phyloP scores from a whole-genome alignment of 169 alveolate genomes.

The Cryptosporidium tyzzeri region DNA sequence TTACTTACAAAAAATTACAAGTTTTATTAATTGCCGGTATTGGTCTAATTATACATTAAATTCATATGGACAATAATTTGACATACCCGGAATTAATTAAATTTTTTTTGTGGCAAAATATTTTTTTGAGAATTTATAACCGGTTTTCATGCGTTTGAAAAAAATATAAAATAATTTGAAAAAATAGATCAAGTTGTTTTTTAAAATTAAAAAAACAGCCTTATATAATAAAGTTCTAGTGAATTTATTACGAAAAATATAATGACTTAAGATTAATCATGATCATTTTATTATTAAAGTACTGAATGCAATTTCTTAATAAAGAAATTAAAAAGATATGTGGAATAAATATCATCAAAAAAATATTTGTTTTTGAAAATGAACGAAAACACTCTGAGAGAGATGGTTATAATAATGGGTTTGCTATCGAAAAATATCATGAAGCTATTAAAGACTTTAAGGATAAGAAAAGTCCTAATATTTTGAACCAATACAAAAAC shows the following conservation, averaged over 20 bases:
- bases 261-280: background rate
- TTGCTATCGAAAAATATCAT: background rate
- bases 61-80: background rate
- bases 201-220: background rate
- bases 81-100: too few species aligned
- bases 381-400: background rate
- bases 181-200: background rate
- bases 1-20: too few species aligned
- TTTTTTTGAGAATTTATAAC: background rate
- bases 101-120: background rate
- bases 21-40: background rate
- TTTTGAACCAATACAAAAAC: background rate
- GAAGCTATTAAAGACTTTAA: background rate
- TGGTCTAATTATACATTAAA: background rate
- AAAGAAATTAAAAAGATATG: constrained; percentile 2
- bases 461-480: background rate
- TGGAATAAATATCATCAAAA: background rate
- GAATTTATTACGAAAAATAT: background rate
- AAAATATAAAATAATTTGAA: background rate
- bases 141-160: constrained; percentile 25
- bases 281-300: background rate
- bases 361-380: background rate
- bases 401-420: background rate
- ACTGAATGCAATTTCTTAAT: constrained; percentile 20
- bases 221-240: background rate